Evolutionary conservation across 2,329 filamentous ascomycete species (phyloP), one percentile per base, ranked within the genome.

Genomic region (Alternaria sp.): DNA sequence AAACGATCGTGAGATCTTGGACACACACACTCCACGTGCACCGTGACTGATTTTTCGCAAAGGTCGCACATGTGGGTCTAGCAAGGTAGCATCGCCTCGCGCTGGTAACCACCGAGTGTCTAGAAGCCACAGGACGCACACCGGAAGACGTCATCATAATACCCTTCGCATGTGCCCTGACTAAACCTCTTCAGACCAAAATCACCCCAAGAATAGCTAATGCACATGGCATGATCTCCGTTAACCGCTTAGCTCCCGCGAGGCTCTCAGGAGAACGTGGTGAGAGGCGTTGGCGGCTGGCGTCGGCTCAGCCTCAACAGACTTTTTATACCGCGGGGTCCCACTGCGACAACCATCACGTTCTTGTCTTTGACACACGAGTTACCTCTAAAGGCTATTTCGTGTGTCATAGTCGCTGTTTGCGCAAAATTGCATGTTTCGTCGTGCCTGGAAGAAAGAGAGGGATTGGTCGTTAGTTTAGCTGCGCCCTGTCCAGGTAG

Each of bases 371-470:
- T 74, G 71, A 72, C 71, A 72, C 67, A 72, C 37, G 55, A 46
- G 57, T 59, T 67, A 55, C 58, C 71, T 64, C 53, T 72, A 65
- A 69, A 61, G 49, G 70, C 61, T 33, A 71, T 71, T 60, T 65
- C 44, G 55, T 74, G 66, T 74, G 71, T 74, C 71, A 74, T 69
- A 69, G 66, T 57, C 9, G 56, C 59, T 23, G 43, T 61, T 14
- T 44, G 50, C 44, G 47, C 28, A 58, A 63, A 63, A 61, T 55
- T 59, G 37, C n/a, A 11, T 25, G n/a, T 56, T 61, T 62, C 50
- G 60, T 59, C 64, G 66, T 72, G 70, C 57, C 54, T 58, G 33
- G 41, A 50, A 25, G 28, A 5, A 21, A 14, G 4, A 28, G 11
- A 15, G 14, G 63, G 50, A 71, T 71, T 71, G 71, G 71, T 61